These are phyloP conservation scores for Borovskyia barvae DNA, from an alignment of 208 protist genomes.

Conservation along the genomic window DNA sequence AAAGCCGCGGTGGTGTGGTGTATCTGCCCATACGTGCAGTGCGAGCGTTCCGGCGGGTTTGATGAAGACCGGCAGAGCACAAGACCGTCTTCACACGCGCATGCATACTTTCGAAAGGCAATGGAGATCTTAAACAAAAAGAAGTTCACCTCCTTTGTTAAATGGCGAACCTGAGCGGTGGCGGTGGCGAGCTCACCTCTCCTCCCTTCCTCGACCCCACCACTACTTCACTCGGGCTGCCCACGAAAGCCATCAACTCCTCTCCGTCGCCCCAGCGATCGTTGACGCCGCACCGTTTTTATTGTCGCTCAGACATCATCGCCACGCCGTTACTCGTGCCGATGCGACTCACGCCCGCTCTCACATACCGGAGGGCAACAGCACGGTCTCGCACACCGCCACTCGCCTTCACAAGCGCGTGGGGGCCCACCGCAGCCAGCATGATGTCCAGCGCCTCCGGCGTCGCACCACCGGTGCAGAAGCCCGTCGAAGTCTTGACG, in stretches of 20 bases:
- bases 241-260: too few relatives aligned
- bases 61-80: too few relatives aligned
- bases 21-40: too few relatives aligned
- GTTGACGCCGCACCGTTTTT: too few relatives aligned
- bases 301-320: conserved; percentile 52
- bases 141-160: too few relatives aligned
- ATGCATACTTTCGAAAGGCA: too few relatives aligned
- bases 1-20: too few relatives aligned
- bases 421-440: conserved; percentile 85
- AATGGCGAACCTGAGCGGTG: not conserved
- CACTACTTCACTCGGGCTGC: too few relatives aligned
- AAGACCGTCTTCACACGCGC: too few relatives aligned
- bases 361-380: conserved; percentile 80
- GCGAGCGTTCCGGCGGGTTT: too few relatives aligned
- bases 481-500: conserved; percentile 96
- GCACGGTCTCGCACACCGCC: conserved; percentile 86
- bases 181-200: not conserved
- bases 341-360: conserved; percentile 84
- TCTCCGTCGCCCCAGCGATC: too few relatives aligned
- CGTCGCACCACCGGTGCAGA: conserved; percentile 87
- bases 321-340: conserved; percentile 89
- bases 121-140: too few relatives aligned
- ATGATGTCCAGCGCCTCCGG: conserved; percentile 89
- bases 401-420: conserved; percentile 82
- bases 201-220: not conserved